phyloP scores from a whole-genome alignment of 768 basidiomycete species.

The Trametes cinnabarina region DNA sequence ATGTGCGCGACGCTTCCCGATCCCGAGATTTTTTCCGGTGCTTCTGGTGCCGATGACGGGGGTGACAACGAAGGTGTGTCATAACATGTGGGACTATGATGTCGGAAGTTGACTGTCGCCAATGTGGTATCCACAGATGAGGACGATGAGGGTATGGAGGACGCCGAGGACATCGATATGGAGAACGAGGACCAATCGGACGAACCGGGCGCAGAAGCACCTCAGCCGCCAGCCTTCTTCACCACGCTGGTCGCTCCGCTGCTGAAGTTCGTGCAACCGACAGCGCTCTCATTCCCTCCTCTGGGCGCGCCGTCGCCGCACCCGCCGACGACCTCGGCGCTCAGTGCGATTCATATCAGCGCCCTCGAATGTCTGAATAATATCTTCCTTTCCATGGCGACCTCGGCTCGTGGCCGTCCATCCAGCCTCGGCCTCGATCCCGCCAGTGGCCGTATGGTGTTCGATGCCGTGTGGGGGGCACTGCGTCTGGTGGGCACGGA shows the following conservation, averaged over 20 bases:
- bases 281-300: conserved; percentile 79
- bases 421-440: conserved; percentile 10
- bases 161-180: conserved; percentile 29
- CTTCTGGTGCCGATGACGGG: conserved; percentile 34
- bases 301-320: conserved; percentile 66
- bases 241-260: conserved; percentile 66
- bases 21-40: conserved; percentile 41
- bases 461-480: conserved; percentile 65
- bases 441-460: conserved; percentile 51
- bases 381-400: conserved; percentile 66
- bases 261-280: conserved; percentile 69
- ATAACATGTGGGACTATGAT: conserved; percentile 27
- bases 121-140: conserved; percentile 30
- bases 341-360: conserved; percentile 79
- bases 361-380: conserved; percentile 92
- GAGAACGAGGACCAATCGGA: conserved; percentile 24
- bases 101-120: conserved; percentile 21
- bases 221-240: conserved; percentile 40
- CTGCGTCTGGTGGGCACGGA: conserved; percentile 60
- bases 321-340: conserved; percentile 84
- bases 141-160: conserved; percentile 36
- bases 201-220: neutral
- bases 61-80: conserved; percentile 40
- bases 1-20: conserved; percentile 87
- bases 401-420: conserved; percentile 38